A percentile compares a stretch with the other conserved stretches of the same genome.
phyloP scores from a whole-genome alignment of 306 rosid species.

The Quercus aquifolioides region DNA sequence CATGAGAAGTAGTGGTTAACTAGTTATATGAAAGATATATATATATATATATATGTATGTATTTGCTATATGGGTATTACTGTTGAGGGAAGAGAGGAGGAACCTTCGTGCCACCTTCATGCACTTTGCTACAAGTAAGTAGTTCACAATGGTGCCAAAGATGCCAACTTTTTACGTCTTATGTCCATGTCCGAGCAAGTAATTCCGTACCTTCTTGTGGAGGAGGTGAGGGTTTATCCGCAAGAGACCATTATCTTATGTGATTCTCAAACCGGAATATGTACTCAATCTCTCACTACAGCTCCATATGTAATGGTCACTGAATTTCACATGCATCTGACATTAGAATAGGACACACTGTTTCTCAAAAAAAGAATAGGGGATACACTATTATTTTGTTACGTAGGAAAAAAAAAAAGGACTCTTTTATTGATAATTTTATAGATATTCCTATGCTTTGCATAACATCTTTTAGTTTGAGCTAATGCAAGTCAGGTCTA shows the following conservation, averaged over 20 bases:
- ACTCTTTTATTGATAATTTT: too few relatives aligned
- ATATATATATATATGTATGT: neutral
- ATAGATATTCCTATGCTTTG: neutral
- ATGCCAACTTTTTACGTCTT: neutral
- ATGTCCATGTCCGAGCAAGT: neutral
- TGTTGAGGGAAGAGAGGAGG: neutral
- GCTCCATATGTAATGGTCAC: neutral
- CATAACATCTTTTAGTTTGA: neutral
- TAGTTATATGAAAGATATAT: too few relatives aligned
- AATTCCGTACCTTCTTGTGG: neutral
- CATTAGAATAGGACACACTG: neutral
- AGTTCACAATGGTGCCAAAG: neutral
- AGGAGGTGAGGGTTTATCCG: neutral
- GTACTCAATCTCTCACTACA: neutral
- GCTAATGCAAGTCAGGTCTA: too few relatives aligned
- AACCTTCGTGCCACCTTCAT: conserved; percentile 29
- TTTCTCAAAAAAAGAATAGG: neutral
- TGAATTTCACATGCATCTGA: neutral
- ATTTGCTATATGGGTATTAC: neutral
- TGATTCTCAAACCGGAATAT: neutral
- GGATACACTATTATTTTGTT: too few relatives aligned
- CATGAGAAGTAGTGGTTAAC: neutral
- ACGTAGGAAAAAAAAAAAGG: neutral
- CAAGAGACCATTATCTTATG: neutral
- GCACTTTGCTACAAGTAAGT: neutral